Evolutionary conservation across 2,329 filamentous ascomycete genomes (phyloP), one percentile per base, ranked within the genome.

Genomic region (Pseudogymnoascus sp.): DNA sequence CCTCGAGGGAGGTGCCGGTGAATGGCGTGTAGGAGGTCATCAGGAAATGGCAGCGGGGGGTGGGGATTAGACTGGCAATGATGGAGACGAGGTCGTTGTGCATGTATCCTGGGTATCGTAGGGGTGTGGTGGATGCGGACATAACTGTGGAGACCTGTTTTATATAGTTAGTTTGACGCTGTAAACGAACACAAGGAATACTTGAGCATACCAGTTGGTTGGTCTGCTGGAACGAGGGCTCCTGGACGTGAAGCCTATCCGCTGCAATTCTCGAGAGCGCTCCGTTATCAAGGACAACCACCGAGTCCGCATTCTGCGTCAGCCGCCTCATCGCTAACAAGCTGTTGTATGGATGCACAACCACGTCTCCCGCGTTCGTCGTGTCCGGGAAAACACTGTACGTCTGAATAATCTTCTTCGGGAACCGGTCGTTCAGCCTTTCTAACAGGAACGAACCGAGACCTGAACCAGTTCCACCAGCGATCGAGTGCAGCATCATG

Each of bases 21-120:
- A 99, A 99, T 5, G 94, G 94, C 0, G 94, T 99, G 78, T 99
- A 99, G 45, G 93, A 91, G 4, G 94, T 99, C 86, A 97, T 96
- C 63, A 99, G 82, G 83, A 99, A 99, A 78, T 99, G 95, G 73
- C 92, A 96, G 69, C 94, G 87, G 8, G 94, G 95, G 0, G 93
- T 99, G 1, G 94, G 94, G 65, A 99, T 97, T 42, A 99, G 82
- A 18, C 92, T 96, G 25, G 95, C 94, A 63, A 99, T 83, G 69
- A 99, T 97, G 75, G 93, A 94, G 72, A 96, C 92, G 13, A 99
- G 87, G 73, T 99, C 94, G 75, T 99, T 99, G 80, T 99, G 94
- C 94, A 99, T 99, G 77, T 99, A 99, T 39, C 94, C 94, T 1
- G 94, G 94, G 74, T 99, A 99, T 72, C 94, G 85, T 59, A 99